These are phyloP conservation scores for Coemansia sp. DNA, from an alignment of 192 early-diverging fungal genomes.

Conservation along the genomic window DNA sequence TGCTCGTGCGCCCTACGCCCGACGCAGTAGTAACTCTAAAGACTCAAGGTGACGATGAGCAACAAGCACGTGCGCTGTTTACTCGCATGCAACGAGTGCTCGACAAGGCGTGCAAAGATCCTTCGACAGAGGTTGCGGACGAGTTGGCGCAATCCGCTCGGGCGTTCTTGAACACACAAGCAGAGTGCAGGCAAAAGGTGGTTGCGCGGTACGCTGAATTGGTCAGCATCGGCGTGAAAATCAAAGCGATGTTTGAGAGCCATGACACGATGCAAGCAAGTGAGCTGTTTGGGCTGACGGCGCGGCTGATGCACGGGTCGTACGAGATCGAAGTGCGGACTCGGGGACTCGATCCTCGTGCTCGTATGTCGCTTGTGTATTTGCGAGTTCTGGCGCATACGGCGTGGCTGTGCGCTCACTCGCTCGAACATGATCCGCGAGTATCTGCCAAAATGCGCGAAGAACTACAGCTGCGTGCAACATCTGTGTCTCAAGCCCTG, in stretches of 20 bases:
- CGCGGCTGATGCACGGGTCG: slow-evolving; percentile 23
- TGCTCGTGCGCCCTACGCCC: slow-evolving; percentile 32
- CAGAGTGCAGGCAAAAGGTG: background rate
- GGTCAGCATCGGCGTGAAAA: background rate
- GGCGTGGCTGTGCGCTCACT: slow-evolving; percentile 24
- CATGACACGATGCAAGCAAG: background rate
- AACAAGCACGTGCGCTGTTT: background rate
- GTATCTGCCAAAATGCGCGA: slow-evolving; percentile 20
- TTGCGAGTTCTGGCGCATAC: slow-evolving; percentile 41
- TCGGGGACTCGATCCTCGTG: slow-evolving; percentile 21
- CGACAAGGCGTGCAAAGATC: background rate
- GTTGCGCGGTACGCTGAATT: slow-evolving; percentile 4
- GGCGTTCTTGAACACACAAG: background rate
- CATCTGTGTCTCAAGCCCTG: background rate
- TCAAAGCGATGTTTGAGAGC: slow-evolving; percentile 1
- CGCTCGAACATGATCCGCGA: slow-evolving; percentile 10
- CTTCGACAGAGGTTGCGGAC: background rate
- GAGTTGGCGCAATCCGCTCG: background rate
- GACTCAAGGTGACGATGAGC: slow-evolving; percentile 7
- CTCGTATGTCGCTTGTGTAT: slow-evolving; percentile 19
- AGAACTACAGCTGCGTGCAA: slow-evolving; percentile 25
- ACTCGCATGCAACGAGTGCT: background rate
- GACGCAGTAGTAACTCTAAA: slow-evolving; percentile 9
- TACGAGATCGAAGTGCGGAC: slow-evolving; percentile 35
- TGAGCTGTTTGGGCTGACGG: slow-evolving; percentile 3